Base-by-base conservation (phyloP, 208 protist species). In the Acanthamoeba sp. region DNA sequence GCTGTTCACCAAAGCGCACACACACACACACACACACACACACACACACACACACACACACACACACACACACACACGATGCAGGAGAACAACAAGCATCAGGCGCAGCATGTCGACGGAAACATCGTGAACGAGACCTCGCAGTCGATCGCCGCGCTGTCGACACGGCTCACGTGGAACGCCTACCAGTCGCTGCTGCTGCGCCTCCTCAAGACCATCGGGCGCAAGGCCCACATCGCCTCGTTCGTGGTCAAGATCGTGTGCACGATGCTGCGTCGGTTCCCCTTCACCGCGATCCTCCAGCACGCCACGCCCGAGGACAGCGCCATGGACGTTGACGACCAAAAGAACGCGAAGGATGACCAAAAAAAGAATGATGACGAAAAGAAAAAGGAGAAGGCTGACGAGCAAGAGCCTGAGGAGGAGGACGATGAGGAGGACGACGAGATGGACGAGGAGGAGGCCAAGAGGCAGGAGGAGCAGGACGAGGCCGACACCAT, bases 111-210 rank as follows among this genome's bases (percentile, higher is more conserved):
- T 20, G 22, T 94, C 22, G 90, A 94, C 90, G 57, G 71, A 38
- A 94, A 94, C 50, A 87, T 94, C 34, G 57, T 85, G 42, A 38
- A 94, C 90, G 90, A 94, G 78, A 87, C 40, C 24, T 5, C 78
- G 40, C 78, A 36, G 48, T 9, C 78, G 29, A 59, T 87, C 78
- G 38, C 78, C 2, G 78, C 78, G 78, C 78, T 87, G 78, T 50
- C 78, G 48, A 62, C 78, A 0, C 85, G 59, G 9, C 85, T 94
- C 34, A 27, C 42, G 40, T 94, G 90, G 90, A 27, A 29, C 40
- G 64, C 48, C 34, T 94, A 94, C 90, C 48, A 94, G 50, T 52
- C 66, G 22, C 34, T 94, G 34, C 10, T 94, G 5, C 18, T 2
- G 40, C 34, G 40, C 50, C 29, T 87, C 18, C 36, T 94, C n/a